These are phyloP conservation scores for Dactylellina cionopaga DNA, from an alignment of 2,329 filamentous ascomycete genomes.

Conservation along the genomic window DNA sequence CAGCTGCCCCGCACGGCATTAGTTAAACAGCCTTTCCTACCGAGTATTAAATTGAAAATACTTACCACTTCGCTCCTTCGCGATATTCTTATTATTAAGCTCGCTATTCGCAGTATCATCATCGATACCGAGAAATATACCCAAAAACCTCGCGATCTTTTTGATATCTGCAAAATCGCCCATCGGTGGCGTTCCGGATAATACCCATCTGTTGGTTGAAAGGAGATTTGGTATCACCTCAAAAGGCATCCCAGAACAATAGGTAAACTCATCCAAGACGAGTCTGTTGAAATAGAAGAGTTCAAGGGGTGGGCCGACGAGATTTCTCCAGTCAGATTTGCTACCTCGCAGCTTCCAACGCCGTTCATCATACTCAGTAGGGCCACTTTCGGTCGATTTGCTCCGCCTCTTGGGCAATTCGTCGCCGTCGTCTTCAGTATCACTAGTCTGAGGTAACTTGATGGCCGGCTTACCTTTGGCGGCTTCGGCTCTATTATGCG, in stretches of 20 bases:
- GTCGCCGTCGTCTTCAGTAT: slow-evolving; percentile 40
- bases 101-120: slow-evolving; percentile 65
- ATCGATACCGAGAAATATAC: slow-evolving; percentile 67
- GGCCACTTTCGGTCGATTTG: slow-evolving; percentile 11
- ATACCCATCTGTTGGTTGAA: slow-evolving; percentile 69
- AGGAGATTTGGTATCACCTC: slow-evolving; percentile 63
- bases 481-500: slow-evolving; percentile 9
- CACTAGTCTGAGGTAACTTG: slow-evolving; percentile 32
- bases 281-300: slow-evolving; percentile 71
- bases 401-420: slow-evolving; percentile 48
- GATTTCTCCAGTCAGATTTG: slow-evolving; percentile 57
- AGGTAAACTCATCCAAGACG: slow-evolving; percentile 73
- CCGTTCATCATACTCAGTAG: slow-evolving; percentile 50
- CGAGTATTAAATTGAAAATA: background rate
- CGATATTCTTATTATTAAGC: slow-evolving; percentile 62
- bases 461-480: background rate
- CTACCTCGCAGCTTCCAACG: slow-evolving; percentile 54
- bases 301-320: slow-evolving; percentile 64
- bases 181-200: slow-evolving; percentile 72
- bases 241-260: slow-evolving; percentile 62
- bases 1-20: slow-evolving; percentile 58
- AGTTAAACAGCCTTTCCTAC: slow-evolving; percentile 25
- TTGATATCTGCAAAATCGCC: slow-evolving; percentile 70
- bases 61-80: slow-evolving; percentile 63
- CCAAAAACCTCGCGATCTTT: slow-evolving; percentile 68